phyloP scores from a whole-genome alignment of 2,329 filamentous ascomycete species.

The Dryadomyces sulphureus region DNA sequence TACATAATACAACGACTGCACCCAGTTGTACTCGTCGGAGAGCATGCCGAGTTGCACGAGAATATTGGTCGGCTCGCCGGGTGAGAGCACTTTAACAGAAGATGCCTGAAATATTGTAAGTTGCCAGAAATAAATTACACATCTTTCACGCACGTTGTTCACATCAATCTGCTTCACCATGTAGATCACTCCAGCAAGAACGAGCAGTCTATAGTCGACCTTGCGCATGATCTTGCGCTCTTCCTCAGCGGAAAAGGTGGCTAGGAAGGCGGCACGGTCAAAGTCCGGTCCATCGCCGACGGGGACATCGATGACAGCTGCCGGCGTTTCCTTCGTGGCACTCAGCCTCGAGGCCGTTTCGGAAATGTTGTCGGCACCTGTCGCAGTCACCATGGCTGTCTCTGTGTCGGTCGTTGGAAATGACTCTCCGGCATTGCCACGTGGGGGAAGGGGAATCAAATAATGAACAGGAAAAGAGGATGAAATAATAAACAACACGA shows the following conservation, averaged over 20 bases:
- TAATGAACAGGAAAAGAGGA: no score
- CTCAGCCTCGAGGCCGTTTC: no score
- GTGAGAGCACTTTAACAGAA: slow-evolving; percentile 5
- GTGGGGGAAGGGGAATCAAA: no score
- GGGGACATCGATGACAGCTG: no score
- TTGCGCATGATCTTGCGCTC: slow-evolving; percentile 6
- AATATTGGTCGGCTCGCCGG: slow-evolving; percentile 6
- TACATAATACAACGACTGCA: slow-evolving; percentile 7
- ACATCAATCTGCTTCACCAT: slow-evolving; percentile 6
- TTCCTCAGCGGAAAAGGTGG: slow-evolving; percentile 3
- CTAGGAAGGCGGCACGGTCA: slow-evolving; percentile 5
- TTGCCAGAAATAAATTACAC: not conserved
- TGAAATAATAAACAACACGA: no score
- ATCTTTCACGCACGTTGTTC: not conserved
- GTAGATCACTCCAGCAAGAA: slow-evolving; percentile 4
- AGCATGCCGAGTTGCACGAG: slow-evolving; percentile 6
- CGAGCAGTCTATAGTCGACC: slow-evolving; percentile 5
- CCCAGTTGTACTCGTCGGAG: slow-evolving; percentile 8
- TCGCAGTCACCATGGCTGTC: no score
- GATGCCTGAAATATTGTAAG: slow-evolving; percentile 6
- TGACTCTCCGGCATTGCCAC: no score
- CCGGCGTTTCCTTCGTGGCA: no score
- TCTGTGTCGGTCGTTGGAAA: no score
- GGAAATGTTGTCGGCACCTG: no score
- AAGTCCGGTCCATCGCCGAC: no score